A percentile compares a stretch with the other conserved stretches of the same genome.
Conservation (phyloP, 805 yeast species). For the Grigorovia jiainica region DNA sequence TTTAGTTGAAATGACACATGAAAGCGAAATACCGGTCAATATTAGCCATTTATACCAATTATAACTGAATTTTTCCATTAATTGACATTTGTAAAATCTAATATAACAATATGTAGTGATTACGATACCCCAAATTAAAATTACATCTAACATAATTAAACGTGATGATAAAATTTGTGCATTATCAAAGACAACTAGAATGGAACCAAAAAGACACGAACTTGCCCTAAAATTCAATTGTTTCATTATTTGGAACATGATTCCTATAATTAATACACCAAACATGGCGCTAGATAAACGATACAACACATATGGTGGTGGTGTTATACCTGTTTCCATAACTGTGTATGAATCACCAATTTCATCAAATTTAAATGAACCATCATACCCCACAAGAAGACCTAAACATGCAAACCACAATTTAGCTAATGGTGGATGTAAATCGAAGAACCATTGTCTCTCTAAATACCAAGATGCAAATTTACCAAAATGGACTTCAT, state of each 20-base stretch:
- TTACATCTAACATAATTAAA: constrained; percentile 82
- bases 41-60: constrained; percentile 83
- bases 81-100: constrained; percentile 57
- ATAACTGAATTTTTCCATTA: constrained; percentile 51
- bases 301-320: constrained; percentile 74
- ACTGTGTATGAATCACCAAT: constrained; percentile 68
- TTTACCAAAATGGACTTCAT: constrained; percentile 79
- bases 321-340: constrained; percentile 36
- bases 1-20: constrained; percentile 88
- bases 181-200: constrained; percentile 72
- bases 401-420: constrained; percentile 84
- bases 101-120: constrained; percentile 67
- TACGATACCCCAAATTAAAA: constrained; percentile 74
- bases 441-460: constrained; percentile 85
- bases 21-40: constrained; percentile 72
- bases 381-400: constrained; percentile 81
- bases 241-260: constrained; percentile 74
- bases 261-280: constrained; percentile 72
- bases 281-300: constrained; percentile 70
- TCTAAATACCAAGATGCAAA: constrained; percentile 77
- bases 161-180: constrained; percentile 87
- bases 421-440: constrained; percentile 96
- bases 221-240: constrained; percentile 76
- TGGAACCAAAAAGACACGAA: constrained; percentile 66
- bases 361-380: constrained; percentile 76